Evolutionary conservation across 2,329 filamentous ascomycete species (phyloP), one percentile per base, ranked within the genome.

Genomic region (Hyphodiscus sp.): DNA sequence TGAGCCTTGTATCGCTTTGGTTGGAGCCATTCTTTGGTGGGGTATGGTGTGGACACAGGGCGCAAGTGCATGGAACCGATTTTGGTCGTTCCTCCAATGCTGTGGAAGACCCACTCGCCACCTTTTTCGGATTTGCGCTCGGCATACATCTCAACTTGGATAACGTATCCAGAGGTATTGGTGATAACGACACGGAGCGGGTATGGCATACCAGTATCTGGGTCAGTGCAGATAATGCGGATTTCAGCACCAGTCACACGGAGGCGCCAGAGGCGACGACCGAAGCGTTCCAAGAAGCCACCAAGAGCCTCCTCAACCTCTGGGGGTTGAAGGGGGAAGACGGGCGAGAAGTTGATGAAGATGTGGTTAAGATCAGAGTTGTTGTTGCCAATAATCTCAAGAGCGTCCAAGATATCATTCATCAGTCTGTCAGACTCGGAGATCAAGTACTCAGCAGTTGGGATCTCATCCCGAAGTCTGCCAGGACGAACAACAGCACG

Each of bases 1-100:
- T 99, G 94, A 63, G 94, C 94, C 86, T 96, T 96, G 85, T 99
- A 97, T 65, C 94, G 85, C 85, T 97, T 97, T 58, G 94, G 94
- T 76, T 99, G 94, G 57, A 99, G 81, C 79, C 91, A 95, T 73
- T 96, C 95, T 84, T 99, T 99, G 68, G 92, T 96, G 41, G 92
- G 87, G 73, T 99, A 99, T 20, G 94, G 91, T 2, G 91, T 91
- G 45, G 85, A 88, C 61, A 97, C 91, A 5, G 91, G 84, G 68
- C 95, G 82, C 71, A 99, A 75, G 69, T 99, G 94, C 86, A 97
- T 94, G 48, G 91, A 85, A 48, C 94, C 94, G 67, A 96, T 89
- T 81, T 95, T 96, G 70, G 86, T 94, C 51, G 89, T 95, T 58
- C 91, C 91, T 55, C 92, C 91, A 69, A 97, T 95, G 72, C 89